A percentile compares a stretch with the other conserved stretches of the same genome.
phyloP scores from a whole-genome alignment of 1,284 basidiomycete species.

The Phellopilus nigrolimitatus region DNA sequence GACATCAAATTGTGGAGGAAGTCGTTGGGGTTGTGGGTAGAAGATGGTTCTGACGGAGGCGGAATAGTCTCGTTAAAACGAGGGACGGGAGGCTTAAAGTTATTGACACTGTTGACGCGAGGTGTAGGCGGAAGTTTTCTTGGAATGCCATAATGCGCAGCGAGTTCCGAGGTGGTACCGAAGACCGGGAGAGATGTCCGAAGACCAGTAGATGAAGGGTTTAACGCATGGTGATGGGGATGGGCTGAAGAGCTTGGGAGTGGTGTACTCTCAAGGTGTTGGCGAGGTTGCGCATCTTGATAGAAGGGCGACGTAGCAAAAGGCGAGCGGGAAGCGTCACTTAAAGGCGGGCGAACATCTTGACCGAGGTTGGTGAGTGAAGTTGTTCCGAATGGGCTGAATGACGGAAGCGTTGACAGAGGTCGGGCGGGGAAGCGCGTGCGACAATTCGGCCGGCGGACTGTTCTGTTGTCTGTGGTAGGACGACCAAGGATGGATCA shows the following conservation, averaged over 20 bases:
- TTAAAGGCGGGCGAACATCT: constrained; percentile 33
- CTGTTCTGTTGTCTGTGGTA: constrained; percentile 36
- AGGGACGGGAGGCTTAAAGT: constrained; percentile 31
- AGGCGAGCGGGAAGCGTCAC: constrained; percentile 29
- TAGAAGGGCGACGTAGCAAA: constrained; percentile 28
- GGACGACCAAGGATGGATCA: constrained; percentile 37
- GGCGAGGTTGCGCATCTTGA: constrained; percentile 31
- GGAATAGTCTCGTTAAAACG: constrained; percentile 3
- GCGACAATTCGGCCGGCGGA: constrained; percentile 34
- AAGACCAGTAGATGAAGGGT: constrained; percentile 34
- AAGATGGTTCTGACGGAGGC: constrained; percentile 24
- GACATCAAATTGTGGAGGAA: constrained; percentile 35
- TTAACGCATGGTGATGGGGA: constrained; percentile 45
- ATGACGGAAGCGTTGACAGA: constrained; percentile 25
- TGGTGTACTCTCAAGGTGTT: constrained; percentile 34
- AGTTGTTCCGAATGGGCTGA: constrained; percentile 29
- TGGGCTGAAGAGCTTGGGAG: constrained; percentile 34
- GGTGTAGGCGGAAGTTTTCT: constrained; percentile 61
- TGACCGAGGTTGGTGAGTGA: constrained; percentile 30
- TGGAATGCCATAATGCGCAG: constrained; percentile 72
- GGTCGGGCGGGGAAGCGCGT: constrained; percentile 32
- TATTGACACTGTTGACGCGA: constrained; percentile 31
- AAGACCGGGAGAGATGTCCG: constrained; percentile 45
- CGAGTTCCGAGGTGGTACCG: constrained; percentile 48
- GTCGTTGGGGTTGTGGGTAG: constrained; percentile 22